These are phyloP conservation scores for Schoenoplectus tabernaemontani DNA, from an alignment of 202 grass and related monocot species.

Conservation along the genomic window DNA sequence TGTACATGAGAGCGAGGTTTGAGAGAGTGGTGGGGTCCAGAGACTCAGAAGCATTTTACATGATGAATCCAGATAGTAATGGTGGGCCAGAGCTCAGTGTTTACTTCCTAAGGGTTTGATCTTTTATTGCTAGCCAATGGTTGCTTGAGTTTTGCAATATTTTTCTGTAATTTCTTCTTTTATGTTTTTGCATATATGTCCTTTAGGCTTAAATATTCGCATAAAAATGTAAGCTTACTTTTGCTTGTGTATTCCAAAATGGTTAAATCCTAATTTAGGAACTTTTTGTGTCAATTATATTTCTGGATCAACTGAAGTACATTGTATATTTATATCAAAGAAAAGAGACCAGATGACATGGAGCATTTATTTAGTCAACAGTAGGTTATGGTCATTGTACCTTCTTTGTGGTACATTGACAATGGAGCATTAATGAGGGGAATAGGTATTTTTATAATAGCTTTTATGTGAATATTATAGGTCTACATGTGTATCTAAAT, in stretches of 20 bases:
- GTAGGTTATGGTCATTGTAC: neutral
- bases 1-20: constrained; percentile 92
- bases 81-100: constrained; percentile 83
- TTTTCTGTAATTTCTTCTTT: neutral
- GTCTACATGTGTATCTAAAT: neutral
- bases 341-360: neutral
- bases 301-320: neutral
- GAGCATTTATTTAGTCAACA: neutral
- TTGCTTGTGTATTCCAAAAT: neutral
- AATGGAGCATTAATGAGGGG: neutral
- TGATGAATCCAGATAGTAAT: constrained; percentile 82
- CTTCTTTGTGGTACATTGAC: neutral
- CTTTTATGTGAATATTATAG: neutral
- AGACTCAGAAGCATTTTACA: constrained; percentile 93
- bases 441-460: neutral
- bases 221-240: neutral
- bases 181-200: constrained; percentile 12
- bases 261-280: neutral
- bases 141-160: neutral
- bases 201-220: neutral
- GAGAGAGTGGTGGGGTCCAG: constrained; percentile 81
- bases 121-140: neutral
- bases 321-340: neutral
- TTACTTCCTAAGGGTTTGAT: constrained; percentile 83
- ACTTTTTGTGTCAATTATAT: neutral